Evolutionary conservation across 169 alveolate species (phyloP).

Genomic region (Plasmodium coatneyi): DNA sequence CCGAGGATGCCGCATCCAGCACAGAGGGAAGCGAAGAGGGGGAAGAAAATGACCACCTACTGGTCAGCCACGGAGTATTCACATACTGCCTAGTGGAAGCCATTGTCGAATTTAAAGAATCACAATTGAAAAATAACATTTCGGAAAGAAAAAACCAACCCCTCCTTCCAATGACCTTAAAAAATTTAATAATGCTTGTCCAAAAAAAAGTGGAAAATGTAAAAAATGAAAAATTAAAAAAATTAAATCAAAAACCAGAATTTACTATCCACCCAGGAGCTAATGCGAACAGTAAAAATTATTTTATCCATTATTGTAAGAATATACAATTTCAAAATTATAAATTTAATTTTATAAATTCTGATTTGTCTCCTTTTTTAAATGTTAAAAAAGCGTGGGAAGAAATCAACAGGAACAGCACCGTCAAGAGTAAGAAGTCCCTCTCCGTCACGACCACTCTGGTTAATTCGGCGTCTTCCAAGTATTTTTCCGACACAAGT

Average conservation of each 20-base stretch:
- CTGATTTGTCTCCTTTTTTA: constrained; percentile 77
- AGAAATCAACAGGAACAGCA: constrained; percentile 74
- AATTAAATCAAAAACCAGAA: constrained; percentile 85
- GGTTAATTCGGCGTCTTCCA: constrained; percentile 28
- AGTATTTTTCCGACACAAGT: constrained; percentile 15
- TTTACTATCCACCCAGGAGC: constrained; percentile 88
- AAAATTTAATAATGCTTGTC: constrained; percentile 80
- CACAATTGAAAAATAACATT: constrained; percentile 80
- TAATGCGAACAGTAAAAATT: constrained; percentile 81
- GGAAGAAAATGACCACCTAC: constrained; percentile 77
- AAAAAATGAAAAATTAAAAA: constrained; percentile 81
- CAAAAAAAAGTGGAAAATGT: constrained; percentile 81
- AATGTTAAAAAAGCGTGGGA: constrained; percentile 85
- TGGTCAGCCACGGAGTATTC: constrained; percentile 87
- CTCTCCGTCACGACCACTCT: constrained; percentile 44
- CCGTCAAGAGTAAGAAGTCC: constrained; percentile 38
- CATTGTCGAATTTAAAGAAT: constrained; percentile 81
- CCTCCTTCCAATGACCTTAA: constrained; percentile 62
- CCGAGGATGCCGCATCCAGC: background rate
- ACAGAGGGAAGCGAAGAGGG: constrained; percentile 4
- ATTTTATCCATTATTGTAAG: constrained; percentile 81
- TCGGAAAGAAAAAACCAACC: constrained; percentile 38
- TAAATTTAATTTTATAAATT: constrained; percentile 22
- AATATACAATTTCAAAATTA: constrained; percentile 72
- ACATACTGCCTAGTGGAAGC: constrained; percentile 87